These are phyloP conservation scores for Ensete ventricosum DNA, from an alignment of 176 grass and related monocot species.

Conservation along the genomic window DNA sequence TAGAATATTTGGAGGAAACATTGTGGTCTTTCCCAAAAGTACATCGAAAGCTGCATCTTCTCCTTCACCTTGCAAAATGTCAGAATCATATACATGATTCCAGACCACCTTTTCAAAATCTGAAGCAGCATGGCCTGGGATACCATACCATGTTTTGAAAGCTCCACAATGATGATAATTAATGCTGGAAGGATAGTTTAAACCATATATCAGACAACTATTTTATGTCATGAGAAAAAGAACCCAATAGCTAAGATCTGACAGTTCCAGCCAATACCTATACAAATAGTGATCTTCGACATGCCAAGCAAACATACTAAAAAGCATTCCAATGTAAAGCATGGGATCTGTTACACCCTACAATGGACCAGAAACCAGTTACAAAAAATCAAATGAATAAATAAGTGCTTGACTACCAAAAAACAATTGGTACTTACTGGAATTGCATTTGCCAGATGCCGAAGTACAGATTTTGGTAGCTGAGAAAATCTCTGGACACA, in stretches of 20 bases:
- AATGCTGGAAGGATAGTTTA: conserved; percentile 42
- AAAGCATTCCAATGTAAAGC: conserved; percentile 97
- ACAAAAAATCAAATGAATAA: background rate
- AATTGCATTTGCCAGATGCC: conserved; percentile 5
- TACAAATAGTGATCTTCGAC: conserved; percentile 98
- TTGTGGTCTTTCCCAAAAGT: conserved; percentile 91
- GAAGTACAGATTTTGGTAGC: background rate
- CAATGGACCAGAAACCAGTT: background rate
- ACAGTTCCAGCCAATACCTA: conserved; percentile 39
- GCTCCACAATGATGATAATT: conserved; percentile 98
- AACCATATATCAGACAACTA: background rate
- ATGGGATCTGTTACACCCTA: conserved; percentile 13
- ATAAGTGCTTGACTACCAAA: background rate
- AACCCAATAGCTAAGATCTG: background rate
- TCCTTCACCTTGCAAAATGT: conserved; percentile 65
- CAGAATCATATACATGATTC: conserved; percentile 66
- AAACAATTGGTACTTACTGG: background rate
- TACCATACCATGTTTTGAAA: conserved; percentile 92
- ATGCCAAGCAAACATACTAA: conserved; percentile 98
- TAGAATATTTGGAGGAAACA: conserved; percentile 90
- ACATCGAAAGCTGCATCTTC: conserved; percentile 92
- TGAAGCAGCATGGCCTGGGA: conserved; percentile 71
- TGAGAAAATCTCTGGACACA: conserved; percentile 9
- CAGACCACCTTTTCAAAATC: conserved; percentile 73
- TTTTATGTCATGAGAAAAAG: background rate